phyloP scores from a whole-genome alignment of 2,329 filamentous ascomycete species.

The Scytalidium sp. region DNA sequence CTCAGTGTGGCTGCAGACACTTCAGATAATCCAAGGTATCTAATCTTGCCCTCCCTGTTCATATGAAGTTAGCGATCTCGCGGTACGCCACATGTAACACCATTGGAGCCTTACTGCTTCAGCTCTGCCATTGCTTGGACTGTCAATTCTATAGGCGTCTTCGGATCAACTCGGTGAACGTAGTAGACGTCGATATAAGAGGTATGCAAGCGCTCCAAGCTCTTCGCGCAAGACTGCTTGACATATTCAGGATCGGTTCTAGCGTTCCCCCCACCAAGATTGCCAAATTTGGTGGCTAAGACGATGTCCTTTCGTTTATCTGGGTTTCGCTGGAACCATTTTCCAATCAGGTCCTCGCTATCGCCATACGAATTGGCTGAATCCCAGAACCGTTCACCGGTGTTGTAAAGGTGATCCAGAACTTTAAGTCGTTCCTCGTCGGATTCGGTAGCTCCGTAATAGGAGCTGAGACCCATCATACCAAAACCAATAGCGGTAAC shows the following conservation, averaged over 20 bases:
- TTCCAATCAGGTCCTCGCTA: slow-evolving; percentile 42
- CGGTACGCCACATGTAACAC: background rate
- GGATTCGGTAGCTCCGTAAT: slow-evolving; percentile 26
- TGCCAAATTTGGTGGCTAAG: slow-evolving; percentile 34
- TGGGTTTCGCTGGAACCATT: slow-evolving; percentile 40
- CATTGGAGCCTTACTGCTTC: slow-evolving; percentile 13
- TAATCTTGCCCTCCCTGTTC: slow-evolving; percentile 51
- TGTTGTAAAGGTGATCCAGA: slow-evolving; percentile 33
- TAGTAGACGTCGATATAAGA: slow-evolving; percentile 11
- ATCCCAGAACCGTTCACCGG: slow-evolving; percentile 34
- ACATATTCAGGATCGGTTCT: slow-evolving; percentile 9
- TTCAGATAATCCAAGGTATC: slow-evolving; percentile 53
- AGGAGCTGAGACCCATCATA: slow-evolving; percentile 16
- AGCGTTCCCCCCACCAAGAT: slow-evolving; percentile 4
- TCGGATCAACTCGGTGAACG: slow-evolving; percentile 32
- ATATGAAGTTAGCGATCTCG: slow-evolving; percentile 34
- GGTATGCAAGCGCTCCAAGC: slow-evolving; percentile 7
- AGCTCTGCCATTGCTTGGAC: slow-evolving; percentile 33
- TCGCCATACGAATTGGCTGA: slow-evolving; percentile 28
- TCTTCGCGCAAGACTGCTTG: slow-evolving; percentile 6
- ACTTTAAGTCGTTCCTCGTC: slow-evolving; percentile 33
- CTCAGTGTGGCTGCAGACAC: slow-evolving; percentile 45
- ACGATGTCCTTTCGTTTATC: slow-evolving; percentile 43
- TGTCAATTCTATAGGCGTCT: slow-evolving; percentile 38
- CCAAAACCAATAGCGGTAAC: slow-evolving; percentile 23